Base-by-base conservation (phyloP, 495 filamentous ascomycete genomes). In the Aspergillus steynii region DNA sequence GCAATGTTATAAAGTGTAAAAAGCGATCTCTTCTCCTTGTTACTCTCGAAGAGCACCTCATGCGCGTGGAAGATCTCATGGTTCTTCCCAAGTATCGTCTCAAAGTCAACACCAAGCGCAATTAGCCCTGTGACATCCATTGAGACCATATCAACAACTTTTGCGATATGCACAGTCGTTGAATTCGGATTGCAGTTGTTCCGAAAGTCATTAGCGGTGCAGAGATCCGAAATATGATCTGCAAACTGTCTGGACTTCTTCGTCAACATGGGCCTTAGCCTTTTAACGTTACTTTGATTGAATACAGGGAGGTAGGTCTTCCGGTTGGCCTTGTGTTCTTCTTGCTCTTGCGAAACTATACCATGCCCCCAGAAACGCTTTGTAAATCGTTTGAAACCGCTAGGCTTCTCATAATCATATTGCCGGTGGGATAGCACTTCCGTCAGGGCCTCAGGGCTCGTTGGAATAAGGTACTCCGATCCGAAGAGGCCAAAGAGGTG, bases 401-500 rank as follows among this genome's bases (percentile, higher is more conserved):
- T 28, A 31, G 56, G 9, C 34, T 56, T 56, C 27, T 42, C 29
- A 26, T 10, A 56, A 27, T 56, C 29, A 26, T 37, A 37, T 25
- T 15, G 5, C 6, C 25, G 53, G 4, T 8, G 37, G 29, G 34
- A 20, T 9, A 42, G 53, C 4, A 56, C 34, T 12, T 56, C 53
- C 4, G 32, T 12, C 5, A 56, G 29, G 29, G 7, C 31, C 20
- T 56, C 29, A 5, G 14, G 7, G 32, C 27, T 29, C 4, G 53
- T 56, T 5, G 31, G 29, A 12, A 56, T 4, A 10, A 56, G 5
- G 25, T 56, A 56, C 10, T 37, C 29, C 7, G 53, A 37, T 5
- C 29, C 53, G 5, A 56, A 5, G 4, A 56, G 53, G 29, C 53
- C 53, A 29, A 25, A 56, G 15, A 56, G n/a, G 32, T 56, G 53